These are phyloP conservation scores for Kregervanrija delftensis DNA, from an alignment of 805 yeast genomes.

Conservation along the genomic window DNA sequence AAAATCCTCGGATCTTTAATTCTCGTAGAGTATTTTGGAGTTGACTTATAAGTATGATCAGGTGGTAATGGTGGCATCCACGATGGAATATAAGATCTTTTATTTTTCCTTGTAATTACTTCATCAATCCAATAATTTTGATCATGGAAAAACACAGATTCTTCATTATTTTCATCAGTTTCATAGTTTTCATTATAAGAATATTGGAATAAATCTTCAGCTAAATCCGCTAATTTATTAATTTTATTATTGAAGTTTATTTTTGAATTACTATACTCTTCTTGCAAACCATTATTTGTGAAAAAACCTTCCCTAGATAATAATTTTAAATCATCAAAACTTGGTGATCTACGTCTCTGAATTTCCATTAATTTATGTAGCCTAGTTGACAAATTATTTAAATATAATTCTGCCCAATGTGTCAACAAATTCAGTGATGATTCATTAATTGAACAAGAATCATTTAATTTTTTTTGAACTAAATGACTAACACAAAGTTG, in stretches of 20 bases:
- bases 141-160: conserved; percentile 14
- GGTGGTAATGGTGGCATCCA: conserved; percentile 92
- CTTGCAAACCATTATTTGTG: conserved; percentile 31
- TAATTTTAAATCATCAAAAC: conserved; percentile 43
- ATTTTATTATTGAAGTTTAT: conserved; percentile 1
- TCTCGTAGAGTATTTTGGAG: conserved; percentile 59
- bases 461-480: not conserved
- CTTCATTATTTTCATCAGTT: conserved; percentile 13
- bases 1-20: conserved; percentile 65
- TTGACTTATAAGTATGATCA: conserved; percentile 80
- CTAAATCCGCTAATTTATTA: conserved; percentile 7
- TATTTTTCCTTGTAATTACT: conserved; percentile 10
- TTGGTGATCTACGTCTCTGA: conserved; percentile 54
- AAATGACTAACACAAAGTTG: not conserved
- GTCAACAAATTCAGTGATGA: conserved; percentile 35
- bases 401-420: conserved; percentile 28
- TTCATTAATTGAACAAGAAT: conserved; percentile 1
- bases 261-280: not conserved
- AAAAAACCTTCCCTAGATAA: conserved; percentile 39
- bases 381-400: conserved; percentile 32
- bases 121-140: conserved; percentile 9
- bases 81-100: conserved; percentile 46
- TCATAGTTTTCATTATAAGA: not conserved
- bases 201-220: conserved; percentile 10
- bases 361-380: conserved; percentile 47